These are phyloP conservation scores for Komagataella populi DNA, from an alignment of 805 yeast genomes.

Conservation along the genomic window DNA sequence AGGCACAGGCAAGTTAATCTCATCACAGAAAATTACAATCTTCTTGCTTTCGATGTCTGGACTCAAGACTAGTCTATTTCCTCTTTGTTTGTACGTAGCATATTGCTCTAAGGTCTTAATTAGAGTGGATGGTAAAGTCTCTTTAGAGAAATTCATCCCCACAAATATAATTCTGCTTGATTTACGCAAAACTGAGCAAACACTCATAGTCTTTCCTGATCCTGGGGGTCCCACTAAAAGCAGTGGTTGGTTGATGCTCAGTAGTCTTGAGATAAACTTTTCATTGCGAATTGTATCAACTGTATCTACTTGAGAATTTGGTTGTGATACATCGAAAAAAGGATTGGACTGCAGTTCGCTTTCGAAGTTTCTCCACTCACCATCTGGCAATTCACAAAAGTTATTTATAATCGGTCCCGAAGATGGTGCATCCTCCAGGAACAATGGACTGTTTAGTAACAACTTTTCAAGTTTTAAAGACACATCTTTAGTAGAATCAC, in stretches of 20 bases:
- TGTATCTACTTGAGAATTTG: conserved; percentile 67
- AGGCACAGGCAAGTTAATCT: conserved; percentile 64
- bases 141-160: conserved; percentile 73
- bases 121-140: conserved; percentile 50
- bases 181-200: conserved; percentile 51
- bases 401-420: not conserved
- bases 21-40: conserved; percentile 84
- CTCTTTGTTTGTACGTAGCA: conserved; percentile 43
- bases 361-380: not conserved
- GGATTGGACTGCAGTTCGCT: not conserved
- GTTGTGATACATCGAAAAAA: conserved; percentile 32
- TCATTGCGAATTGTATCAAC: conserved; percentile 65
- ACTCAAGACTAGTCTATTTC: conserved; percentile 35
- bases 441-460: not conserved
- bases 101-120: conserved; percentile 57
- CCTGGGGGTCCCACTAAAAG: conserved; percentile 95
- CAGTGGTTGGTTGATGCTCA: conserved; percentile 44
- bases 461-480: not conserved
- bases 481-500: not conserved
- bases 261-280: conserved; percentile 35
- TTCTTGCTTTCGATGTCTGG: conserved; percentile 55
- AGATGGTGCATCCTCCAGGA: not conserved
- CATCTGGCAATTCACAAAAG: not conserved
- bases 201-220: conserved; percentile 90
- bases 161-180: conserved; percentile 45